phyloP scores from a whole-genome alignment of 2,329 filamentous ascomycete genomes.

The Clathrospora elynae region DNA sequence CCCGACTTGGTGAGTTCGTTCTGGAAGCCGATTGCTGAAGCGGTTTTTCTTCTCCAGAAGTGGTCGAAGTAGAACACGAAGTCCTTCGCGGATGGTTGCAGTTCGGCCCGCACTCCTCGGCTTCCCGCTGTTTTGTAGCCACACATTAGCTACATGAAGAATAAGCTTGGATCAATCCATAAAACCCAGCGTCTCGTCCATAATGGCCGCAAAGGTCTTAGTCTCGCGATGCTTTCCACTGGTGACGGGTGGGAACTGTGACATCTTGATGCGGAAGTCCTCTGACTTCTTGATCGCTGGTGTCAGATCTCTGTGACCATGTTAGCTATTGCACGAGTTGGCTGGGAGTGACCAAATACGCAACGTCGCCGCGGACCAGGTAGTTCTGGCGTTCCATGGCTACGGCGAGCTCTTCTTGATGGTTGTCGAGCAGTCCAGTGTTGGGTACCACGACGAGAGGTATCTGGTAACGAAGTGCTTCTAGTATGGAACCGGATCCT shows the following conservation, averaged over 20 bases:
- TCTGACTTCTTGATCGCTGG: constrained; percentile 57
- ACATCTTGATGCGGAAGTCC: constrained; percentile 39
- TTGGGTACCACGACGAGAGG: constrained; percentile 93
- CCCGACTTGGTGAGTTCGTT: too few relatives aligned
- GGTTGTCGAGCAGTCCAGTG: constrained; percentile 78
- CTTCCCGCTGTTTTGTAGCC: too few relatives aligned
- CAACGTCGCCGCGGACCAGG: constrained; percentile 70
- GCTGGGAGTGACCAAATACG: constrained; percentile 53
- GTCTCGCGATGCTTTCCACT: constrained; percentile 45
- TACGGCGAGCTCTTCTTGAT: constrained; percentile 84
- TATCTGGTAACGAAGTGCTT: constrained; percentile 73
- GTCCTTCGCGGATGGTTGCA: too few relatives aligned
- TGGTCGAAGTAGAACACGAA: too few relatives aligned
- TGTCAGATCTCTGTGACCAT: constrained; percentile 51
- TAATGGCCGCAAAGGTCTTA: constrained; percentile 43
- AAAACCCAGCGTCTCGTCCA: constrained; percentile 46
- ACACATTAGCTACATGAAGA: too few relatives aligned
- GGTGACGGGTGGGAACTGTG: constrained; percentile 43
- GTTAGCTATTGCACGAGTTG: constrained; percentile 1
- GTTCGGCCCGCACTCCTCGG: too few relatives aligned
- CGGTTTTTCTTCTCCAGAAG: too few relatives aligned
- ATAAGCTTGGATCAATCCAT: too few relatives aligned
- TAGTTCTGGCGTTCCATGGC: constrained; percentile 77
- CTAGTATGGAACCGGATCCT: constrained; percentile 91
- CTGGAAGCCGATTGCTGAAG: too few relatives aligned